Evolutionary conservation across 1,139 yeast species (phyloP), one percentile per base, ranked within the genome.

Genomic region (Geotrichum bryndzae): DNA sequence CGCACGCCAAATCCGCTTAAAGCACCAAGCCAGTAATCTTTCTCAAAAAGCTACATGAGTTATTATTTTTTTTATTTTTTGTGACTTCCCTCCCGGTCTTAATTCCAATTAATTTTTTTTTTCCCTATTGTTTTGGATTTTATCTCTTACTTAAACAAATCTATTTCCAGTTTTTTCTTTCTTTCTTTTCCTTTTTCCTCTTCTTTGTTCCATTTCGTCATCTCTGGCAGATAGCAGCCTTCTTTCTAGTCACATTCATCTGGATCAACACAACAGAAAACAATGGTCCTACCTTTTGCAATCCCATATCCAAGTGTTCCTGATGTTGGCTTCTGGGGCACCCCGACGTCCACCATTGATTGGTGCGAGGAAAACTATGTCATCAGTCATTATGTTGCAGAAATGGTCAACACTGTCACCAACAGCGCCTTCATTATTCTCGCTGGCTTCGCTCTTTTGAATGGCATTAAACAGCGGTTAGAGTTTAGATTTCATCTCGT

Each of bases 311-410:
- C 74, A 11, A 66, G 66, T 4, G 70, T 65, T 33, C 72, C 72
- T 7, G 69, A 66, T 53, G 55, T 62, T 13, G 74, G 74, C n/a
- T 71, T 57, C 64, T 71, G 74, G 74, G 74, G 74, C n/a, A 61
- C 61, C 38, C 69, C 68, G 71, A 77, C 80, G 2, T 70, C 96
- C 41, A 90, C 97, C 38, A 91, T 91, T 60, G 97, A 91, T 71
- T 91, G 97, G 97, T 91, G 97, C 76, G 97, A 91, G 74, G 97
- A 91, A 72, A 92, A 91, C 76, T 91, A 91, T 72, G 94, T 90
- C 11, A 88, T 91, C 10, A 82, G 92, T n/a, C 80, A 80, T 23
- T 91, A 87, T 69, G 80, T 91, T 61, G 97, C 97, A n/a, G 97
- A 91, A 73, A 87, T 90, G 61, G 79, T 91, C 63, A 91, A 91